phyloP scores from a whole-genome alignment of 2,329 filamentous ascomycete species.

The Arthrobotrys megalospora region DNA sequence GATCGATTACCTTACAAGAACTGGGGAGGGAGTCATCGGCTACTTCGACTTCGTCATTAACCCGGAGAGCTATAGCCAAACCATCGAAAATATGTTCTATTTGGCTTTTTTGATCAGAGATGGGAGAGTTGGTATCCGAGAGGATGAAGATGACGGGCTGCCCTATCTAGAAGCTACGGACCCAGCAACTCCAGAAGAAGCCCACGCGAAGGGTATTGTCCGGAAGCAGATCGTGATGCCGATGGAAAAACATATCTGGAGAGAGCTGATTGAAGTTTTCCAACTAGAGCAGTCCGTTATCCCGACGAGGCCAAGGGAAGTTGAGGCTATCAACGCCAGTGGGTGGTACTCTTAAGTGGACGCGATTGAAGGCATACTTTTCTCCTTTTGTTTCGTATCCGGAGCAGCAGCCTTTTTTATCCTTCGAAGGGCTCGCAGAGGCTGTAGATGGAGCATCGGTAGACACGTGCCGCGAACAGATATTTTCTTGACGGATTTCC shows the following conservation, averaged over 20 bases:
- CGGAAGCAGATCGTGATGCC: constrained; percentile 86
- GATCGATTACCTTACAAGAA: constrained; percentile 70
- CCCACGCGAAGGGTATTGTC: constrained; percentile 69
- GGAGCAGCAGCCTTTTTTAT: background rate
- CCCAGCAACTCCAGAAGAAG: constrained; percentile 70
- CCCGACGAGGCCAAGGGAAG: constrained; percentile 79
- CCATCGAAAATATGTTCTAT: constrained; percentile 97
- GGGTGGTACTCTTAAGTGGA: constrained; percentile 63
- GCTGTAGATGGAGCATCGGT: constrained; percentile 13
- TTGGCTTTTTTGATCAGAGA: constrained; percentile 94
- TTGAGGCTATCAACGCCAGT: constrained; percentile 61
- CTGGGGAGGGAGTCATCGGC: constrained; percentile 74
- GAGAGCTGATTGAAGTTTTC: constrained; percentile 81
- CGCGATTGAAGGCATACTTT: background rate
- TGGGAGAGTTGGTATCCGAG: constrained; percentile 79
- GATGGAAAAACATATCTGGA: constrained; percentile 88
- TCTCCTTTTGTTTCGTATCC: background rate
- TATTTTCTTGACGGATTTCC: background rate
- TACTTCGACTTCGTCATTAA: constrained; percentile 92
- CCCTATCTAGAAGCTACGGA: constrained; percentile 71
- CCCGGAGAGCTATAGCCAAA: constrained; percentile 90
- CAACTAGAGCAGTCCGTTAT: constrained; percentile 86
- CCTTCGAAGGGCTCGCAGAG: constrained; percentile 1
- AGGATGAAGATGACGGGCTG: constrained; percentile 78
- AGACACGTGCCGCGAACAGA: background rate